Conservation (phyloP, 2,329 filamentous ascomycete genomes). For the Didymosphaeria variabile region DNA sequence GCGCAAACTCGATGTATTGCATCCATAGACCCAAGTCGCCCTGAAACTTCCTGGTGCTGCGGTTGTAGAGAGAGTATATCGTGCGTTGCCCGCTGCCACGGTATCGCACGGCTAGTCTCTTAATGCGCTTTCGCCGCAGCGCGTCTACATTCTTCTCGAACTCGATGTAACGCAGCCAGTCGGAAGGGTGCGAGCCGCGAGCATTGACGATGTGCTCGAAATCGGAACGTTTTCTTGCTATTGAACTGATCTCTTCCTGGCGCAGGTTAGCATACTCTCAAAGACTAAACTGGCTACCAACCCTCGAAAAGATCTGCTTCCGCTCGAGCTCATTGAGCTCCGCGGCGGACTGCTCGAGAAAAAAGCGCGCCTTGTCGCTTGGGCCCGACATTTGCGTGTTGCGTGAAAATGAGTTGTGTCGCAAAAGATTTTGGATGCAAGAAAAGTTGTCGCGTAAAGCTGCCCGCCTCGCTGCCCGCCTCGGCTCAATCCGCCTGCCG, state of each 20-base stretch:
- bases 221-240: slow-evolving; percentile 89
- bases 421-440: slow-evolving; percentile 29
- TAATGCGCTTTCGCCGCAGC: slow-evolving; percentile 82
- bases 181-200: slow-evolving; percentile 73
- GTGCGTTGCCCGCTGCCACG: slow-evolving; percentile 78
- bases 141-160: slow-evolving; percentile 74
- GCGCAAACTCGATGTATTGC: slow-evolving; percentile 85
- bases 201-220: slow-evolving; percentile 92
- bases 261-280: slow-evolving; percentile 17
- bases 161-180: slow-evolving; percentile 85
- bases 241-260: slow-evolving; percentile 86
- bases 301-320: slow-evolving; percentile 88
- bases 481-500: slow-evolving; percentile 8
- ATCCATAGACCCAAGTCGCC: slow-evolving; percentile 85
- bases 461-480: slow-evolving; percentile 29
- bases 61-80: slow-evolving; percentile 88
- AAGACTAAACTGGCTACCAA: slow-evolving; percentile 45
- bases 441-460: slow-evolving; percentile 26
- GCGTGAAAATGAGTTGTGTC: slow-evolving; percentile 9
- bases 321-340: slow-evolving; percentile 92
- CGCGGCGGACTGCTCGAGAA: slow-evolving; percentile 88
- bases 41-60: slow-evolving; percentile 83
- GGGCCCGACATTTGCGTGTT: slow-evolving; percentile 74
- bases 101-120: slow-evolving; percentile 78
- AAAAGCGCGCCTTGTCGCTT: slow-evolving; percentile 94